A percentile compares a stretch with the other conserved stretches of the same genome.
These are phyloP conservation scores for Cordyceps cicadae DNA, from an alignment of 2,329 filamentous ascomycete species.

Conservation along the genomic window DNA sequence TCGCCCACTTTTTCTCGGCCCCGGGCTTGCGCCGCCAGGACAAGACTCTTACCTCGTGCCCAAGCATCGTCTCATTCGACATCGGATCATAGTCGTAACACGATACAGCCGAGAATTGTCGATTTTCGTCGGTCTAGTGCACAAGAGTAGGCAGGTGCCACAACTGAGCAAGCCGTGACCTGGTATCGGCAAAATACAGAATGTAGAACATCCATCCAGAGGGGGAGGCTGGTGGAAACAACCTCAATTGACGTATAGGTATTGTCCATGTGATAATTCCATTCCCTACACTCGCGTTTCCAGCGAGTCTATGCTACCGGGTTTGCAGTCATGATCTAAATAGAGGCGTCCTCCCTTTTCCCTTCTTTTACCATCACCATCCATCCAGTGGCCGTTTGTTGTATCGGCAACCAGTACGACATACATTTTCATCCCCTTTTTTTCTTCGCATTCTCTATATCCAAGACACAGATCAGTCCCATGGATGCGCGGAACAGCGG, in stretches of 20 bases:
- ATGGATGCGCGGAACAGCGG: not conserved
- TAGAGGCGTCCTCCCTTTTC: not conserved
- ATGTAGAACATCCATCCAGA: too few species aligned
- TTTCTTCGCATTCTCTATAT: not conserved
- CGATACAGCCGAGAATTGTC: not conserved
- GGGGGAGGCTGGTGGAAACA: not conserved
- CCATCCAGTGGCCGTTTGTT: not conserved
- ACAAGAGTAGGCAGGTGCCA: not conserved
- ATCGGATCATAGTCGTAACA: not conserved
- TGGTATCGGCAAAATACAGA: too few species aligned
- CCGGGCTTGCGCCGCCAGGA: not conserved
- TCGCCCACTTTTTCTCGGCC: slow-evolving; percentile 5
- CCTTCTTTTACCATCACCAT: not conserved
- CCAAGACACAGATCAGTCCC: not conserved
- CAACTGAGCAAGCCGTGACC: too few species aligned
- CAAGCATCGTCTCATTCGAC: not conserved
- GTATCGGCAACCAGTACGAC: not conserved
- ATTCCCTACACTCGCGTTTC: slow-evolving; percentile 10
- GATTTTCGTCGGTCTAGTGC: not conserved
- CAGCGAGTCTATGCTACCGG: slow-evolving; percentile 13
- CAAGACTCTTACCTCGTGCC: not conserved
- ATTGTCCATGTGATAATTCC: slow-evolving; percentile 5
- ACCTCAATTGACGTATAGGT: not conserved
- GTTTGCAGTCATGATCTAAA: slow-evolving; percentile 8
- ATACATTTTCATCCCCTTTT: not conserved